A percentile compares a stretch with the other conserved stretches of the same genome.
phyloP scores from a whole-genome alignment of 495 filamentous ascomycete genomes.

The Penicillium bialowiezense region DNA sequence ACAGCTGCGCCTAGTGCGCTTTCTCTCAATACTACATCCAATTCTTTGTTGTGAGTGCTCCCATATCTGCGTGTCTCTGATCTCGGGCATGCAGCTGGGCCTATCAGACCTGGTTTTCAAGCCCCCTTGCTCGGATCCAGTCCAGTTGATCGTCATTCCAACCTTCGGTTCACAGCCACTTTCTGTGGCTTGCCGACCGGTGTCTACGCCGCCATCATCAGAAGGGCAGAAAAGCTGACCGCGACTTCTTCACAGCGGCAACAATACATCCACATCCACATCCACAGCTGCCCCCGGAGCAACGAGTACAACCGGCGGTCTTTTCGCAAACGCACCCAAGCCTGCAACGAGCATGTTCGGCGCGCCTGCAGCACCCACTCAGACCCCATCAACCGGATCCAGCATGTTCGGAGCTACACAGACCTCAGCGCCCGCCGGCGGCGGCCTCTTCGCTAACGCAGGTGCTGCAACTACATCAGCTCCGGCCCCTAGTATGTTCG shows the following conservation, averaged over 20 bases:
- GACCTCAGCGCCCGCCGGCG: constrained; percentile 23
- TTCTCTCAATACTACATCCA: constrained; percentile 75
- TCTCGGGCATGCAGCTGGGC: neutral
- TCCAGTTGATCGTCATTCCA: constrained; percentile 3
- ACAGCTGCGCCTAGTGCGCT: constrained; percentile 58
- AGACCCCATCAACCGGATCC: constrained; percentile 35
- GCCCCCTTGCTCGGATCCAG: constrained; percentile 4
- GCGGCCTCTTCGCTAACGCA: constrained; percentile 52
- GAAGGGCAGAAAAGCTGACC: constrained; percentile 1
- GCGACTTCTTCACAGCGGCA: constrained; percentile 16
- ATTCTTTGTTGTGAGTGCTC: constrained; percentile 65
- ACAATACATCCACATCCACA: constrained; percentile 28
- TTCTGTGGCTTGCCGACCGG: neutral
- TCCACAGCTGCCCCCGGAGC: constrained; percentile 30
- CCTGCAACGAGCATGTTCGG: constrained; percentile 51
- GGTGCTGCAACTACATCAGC: constrained; percentile 42
- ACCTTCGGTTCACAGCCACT: neutral
- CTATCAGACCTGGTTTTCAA: constrained; percentile 2
- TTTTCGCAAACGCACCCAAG: constrained; percentile 42
- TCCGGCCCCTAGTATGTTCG: constrained; percentile 44
- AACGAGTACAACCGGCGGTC: constrained; percentile 26
- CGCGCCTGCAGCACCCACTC: constrained; percentile 24
- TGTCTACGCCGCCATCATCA: neutral
- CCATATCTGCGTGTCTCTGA: constrained; percentile 3
- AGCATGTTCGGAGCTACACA: constrained; percentile 42